Conservation (phyloP, 2,329 filamentous ascomycete genomes). For the Pseudofabraea citricarpa region DNA sequence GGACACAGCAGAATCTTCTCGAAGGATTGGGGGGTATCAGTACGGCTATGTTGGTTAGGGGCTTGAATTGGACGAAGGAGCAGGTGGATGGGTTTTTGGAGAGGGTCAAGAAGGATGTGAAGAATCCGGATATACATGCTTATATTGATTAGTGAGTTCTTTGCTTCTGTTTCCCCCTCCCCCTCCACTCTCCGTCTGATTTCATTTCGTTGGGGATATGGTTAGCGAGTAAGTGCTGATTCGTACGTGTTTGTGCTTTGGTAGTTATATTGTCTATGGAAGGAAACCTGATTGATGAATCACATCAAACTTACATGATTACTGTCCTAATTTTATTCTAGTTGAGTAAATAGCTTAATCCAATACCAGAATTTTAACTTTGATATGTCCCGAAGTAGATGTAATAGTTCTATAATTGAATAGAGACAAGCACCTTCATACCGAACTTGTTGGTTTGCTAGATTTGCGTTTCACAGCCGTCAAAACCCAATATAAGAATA, state of each 20-base stretch:
- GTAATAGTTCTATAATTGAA: too few species aligned
- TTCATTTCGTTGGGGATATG: too few species aligned
- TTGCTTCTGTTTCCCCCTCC: too few species aligned
- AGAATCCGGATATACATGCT: slow-evolving; percentile 6
- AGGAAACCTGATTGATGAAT: slow-evolving; percentile 1
- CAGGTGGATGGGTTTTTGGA: slow-evolving; percentile 1
- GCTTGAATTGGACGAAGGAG: slow-evolving; percentile 2
- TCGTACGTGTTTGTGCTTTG: too few species aligned
- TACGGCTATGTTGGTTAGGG: background rate
- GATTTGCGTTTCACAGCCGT: background rate
- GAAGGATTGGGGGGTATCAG: slow-evolving; percentile 1
- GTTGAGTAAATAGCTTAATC: too few species aligned
- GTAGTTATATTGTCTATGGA: slow-evolving; percentile 6
- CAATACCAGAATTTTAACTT: too few species aligned
- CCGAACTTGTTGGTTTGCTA: background rate
- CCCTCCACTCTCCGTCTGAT: too few species aligned
- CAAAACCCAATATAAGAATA: background rate
- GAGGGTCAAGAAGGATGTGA: slow-evolving; percentile 3
- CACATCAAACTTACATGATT: too few species aligned
- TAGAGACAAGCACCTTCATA: too few species aligned
- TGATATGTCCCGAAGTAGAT: too few species aligned
- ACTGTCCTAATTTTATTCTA: too few species aligned
- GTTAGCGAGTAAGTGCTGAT: too few species aligned
- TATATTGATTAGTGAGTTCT: slow-evolving; percentile 3
- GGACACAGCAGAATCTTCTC: slow-evolving; percentile 4